Percentiles rank a stretch among this genome's conserved stretches.
Evolutionary conservation across 2,329 filamentous ascomycete species (phyloP).

Genomic region (Trichoderma cornu-damae): DNA sequence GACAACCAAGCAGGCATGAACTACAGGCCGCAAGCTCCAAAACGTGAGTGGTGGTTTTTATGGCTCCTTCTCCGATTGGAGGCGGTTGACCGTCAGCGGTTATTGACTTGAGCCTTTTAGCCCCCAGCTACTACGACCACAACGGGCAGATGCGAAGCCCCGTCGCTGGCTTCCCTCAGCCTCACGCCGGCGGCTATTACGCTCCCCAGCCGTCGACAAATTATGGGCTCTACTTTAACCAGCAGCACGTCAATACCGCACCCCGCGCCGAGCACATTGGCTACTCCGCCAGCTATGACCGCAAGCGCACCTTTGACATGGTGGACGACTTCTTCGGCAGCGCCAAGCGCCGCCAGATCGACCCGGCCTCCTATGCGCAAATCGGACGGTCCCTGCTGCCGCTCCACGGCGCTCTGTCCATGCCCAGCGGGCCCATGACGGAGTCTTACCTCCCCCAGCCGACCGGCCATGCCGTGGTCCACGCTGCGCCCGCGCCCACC

Average conservation of each 20-base stretch:
- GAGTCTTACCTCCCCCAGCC: slow-evolving; percentile 47
- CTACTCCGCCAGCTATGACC: slow-evolving; percentile 59
- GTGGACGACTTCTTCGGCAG: slow-evolving; percentile 92
- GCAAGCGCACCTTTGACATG: slow-evolving; percentile 81
- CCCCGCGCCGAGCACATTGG: slow-evolving; percentile 56
- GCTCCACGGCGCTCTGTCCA: slow-evolving; percentile 65
- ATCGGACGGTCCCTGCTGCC: slow-evolving; percentile 85
- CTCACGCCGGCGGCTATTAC: slow-evolving; percentile 53
- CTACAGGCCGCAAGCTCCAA: slow-evolving; percentile 50
- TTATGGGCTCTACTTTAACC: slow-evolving; percentile 75
- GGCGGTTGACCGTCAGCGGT: background rate
- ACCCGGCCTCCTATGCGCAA: slow-evolving; percentile 82
- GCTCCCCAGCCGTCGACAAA: slow-evolving; percentile 49
- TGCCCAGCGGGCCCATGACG: slow-evolving; percentile 49
- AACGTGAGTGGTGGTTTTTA: slow-evolving; percentile 41
- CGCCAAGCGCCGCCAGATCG: slow-evolving; percentile 84
- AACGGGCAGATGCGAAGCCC: slow-evolving; percentile 58
- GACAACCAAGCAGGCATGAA: slow-evolving; percentile 50
- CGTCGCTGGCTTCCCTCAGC: slow-evolving; percentile 51
- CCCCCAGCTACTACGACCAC: slow-evolving; percentile 59
- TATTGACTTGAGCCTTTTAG: slow-evolving; percentile 31
- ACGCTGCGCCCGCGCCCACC: slow-evolving; percentile 53
- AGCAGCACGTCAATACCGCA: slow-evolving; percentile 53
- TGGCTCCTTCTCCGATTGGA: background rate
- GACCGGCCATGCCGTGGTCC: slow-evolving; percentile 42